These are phyloP conservation scores for Aureobasidium sp. DNA, from an alignment of 2,329 filamentous ascomycete species.

Conservation along the genomic window DNA sequence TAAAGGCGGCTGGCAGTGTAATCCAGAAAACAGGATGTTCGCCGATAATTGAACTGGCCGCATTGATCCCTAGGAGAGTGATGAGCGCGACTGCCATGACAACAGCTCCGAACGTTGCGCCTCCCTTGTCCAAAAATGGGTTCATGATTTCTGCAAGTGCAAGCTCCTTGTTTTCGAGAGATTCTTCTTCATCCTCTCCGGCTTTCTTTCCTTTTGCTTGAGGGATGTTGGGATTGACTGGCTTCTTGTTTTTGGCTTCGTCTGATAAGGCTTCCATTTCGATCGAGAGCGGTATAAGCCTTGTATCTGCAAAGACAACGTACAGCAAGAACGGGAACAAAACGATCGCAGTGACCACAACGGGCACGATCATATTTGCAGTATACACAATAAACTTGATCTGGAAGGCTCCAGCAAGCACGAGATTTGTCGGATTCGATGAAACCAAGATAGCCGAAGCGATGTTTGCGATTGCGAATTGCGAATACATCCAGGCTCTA, in stretches of 20 bases:
- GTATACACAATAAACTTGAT: constrained; percentile 67
- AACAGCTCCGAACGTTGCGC: constrained; percentile 54
- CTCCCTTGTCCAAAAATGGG: constrained; percentile 59
- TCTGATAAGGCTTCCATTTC: constrained; percentile 58
- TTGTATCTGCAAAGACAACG: constrained; percentile 55
- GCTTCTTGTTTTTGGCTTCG: constrained; percentile 45
- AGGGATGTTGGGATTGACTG: constrained; percentile 66
- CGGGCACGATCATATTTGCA: constrained; percentile 68
- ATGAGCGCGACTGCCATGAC: constrained; percentile 61
- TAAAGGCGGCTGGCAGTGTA: constrained; percentile 56
- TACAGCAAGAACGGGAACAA: constrained; percentile 63
- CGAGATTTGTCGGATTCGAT: constrained; percentile 68
- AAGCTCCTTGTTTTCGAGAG: constrained; percentile 45
- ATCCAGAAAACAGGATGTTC: constrained; percentile 57
- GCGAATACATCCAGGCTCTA: constrained; percentile 62
- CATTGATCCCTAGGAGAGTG: constrained; percentile 57
- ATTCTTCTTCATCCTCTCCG: constrained; percentile 41
- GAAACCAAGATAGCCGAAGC: constrained; percentile 68
- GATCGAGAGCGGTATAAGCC: constrained; percentile 56
- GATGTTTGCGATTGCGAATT: constrained; percentile 65
- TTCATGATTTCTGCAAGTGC: constrained; percentile 68
- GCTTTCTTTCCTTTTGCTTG: constrained; percentile 48
- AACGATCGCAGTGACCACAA: constrained; percentile 56
- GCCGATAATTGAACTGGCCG: constrained; percentile 42
- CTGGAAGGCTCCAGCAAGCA: constrained; percentile 61